These are phyloP conservation scores for Dendrocalamus latiflorus DNA, from an alignment of 202 grass and related monocot genomes.

Conservation along the genomic window DNA sequence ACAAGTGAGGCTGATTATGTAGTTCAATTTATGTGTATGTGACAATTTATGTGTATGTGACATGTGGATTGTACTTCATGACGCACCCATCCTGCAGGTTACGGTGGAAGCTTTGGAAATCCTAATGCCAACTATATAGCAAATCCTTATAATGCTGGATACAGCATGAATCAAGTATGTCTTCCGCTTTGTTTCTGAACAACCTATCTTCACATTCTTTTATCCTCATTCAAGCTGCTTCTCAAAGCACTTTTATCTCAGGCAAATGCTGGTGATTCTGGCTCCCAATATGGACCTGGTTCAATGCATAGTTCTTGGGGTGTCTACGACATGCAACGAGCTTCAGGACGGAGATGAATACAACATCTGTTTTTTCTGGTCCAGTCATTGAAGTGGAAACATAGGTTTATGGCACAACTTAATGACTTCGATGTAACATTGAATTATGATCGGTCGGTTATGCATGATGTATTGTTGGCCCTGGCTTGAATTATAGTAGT, in stretches of 20 bases:
- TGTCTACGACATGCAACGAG: slow-evolving; percentile 64
- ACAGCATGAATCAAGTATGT: slow-evolving; percentile 84
- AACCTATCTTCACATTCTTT: not conserved
- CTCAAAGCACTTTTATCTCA: slow-evolving; percentile 34
- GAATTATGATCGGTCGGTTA: not conserved
- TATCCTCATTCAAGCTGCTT: slow-evolving; percentile 8
- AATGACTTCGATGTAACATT: not conserved
- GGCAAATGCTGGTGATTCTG: slow-evolving; percentile 61
- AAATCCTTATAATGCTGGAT: slow-evolving; percentile 64
- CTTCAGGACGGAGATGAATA: slow-evolving; percentile 61
- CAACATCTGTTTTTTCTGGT: not conserved
- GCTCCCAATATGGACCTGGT: slow-evolving; percentile 53
- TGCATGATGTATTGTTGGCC: not conserved
- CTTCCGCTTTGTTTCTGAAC: slow-evolving; percentile 17
- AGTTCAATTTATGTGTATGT: no score
- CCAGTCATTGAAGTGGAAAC: not conserved
- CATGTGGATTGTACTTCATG: slow-evolving; percentile 10
- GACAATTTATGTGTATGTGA: not conserved
- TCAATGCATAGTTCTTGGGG: slow-evolving; percentile 45
- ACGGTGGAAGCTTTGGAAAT: slow-evolving; percentile 70
- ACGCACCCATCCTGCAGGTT: slow-evolving; percentile 27
- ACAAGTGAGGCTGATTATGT: not conserved
- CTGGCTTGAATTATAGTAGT: not conserved
- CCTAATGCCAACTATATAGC: slow-evolving; percentile 51
- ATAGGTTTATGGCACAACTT: slow-evolving; percentile 2